Evolutionary conservation across 495 filamentous ascomycete species (phyloP).

Genomic region (Neurospora intermedia): DNA sequence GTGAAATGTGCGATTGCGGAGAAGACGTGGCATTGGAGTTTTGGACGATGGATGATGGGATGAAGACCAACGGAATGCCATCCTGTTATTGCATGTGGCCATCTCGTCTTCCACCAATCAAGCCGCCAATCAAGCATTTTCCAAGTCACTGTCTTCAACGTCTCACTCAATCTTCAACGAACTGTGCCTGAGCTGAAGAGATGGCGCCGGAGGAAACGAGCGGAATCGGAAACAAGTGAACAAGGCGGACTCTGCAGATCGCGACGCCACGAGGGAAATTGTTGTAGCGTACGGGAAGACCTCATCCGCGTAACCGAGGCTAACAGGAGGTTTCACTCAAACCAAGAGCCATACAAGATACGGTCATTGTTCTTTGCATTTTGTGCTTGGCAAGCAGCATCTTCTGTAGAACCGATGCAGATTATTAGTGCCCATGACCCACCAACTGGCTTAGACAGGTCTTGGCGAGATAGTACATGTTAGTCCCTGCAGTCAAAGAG

Average conservation of each 20-base stretch:
- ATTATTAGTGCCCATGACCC: background rate
- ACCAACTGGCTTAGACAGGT: background rate
- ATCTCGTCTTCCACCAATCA: too few relatives aligned
- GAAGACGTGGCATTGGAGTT: background rate
- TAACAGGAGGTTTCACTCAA: background rate
- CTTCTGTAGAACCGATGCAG: rapidly evolving
- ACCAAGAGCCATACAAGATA: background rate
- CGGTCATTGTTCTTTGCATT: background rate
- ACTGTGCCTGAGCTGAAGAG: background rate
- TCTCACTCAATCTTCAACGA: too few relatives aligned
- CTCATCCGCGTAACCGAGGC: background rate
- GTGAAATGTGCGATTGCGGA: background rate
- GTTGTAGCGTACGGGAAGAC: background rate
- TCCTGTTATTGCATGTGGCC: background rate
- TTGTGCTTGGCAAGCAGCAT: background rate
- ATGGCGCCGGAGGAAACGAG: background rate
- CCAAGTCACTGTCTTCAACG: too few relatives aligned
- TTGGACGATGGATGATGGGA: background rate
- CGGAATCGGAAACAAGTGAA: background rate
- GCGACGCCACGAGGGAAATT: background rate
- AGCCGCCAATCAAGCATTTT: too few relatives aligned
- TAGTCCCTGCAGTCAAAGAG: background rate
- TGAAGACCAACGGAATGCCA: background rate
- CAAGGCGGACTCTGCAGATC: background rate
- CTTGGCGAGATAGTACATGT: background rate